Percentiles rank a stretch among this genome's conserved stretches.
Conservation (phyloP, 352 stramenopile genomes). For the Phytophthora lateralis region DNA sequence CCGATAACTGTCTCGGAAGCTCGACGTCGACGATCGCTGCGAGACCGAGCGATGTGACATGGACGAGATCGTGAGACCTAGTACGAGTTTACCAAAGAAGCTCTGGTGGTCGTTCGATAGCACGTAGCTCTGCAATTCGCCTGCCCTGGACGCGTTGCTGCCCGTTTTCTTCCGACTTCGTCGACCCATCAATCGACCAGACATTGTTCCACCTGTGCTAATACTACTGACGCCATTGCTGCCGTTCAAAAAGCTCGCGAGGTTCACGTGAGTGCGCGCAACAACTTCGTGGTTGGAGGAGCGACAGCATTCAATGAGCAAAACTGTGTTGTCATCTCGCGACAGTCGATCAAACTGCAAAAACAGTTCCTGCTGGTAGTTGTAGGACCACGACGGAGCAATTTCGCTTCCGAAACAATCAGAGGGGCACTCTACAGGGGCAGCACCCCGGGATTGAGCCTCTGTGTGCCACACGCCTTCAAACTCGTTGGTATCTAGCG, state of each 20-base stretch:
- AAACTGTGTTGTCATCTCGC: slow-evolving; percentile 83
- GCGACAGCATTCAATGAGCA: slow-evolving; percentile 84
- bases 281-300: slow-evolving; percentile 78
- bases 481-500: slow-evolving; percentile 85
- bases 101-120: slow-evolving; percentile 84
- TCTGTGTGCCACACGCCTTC: slow-evolving; percentile 86
- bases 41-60: slow-evolving; percentile 60
- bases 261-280: slow-evolving; percentile 81
- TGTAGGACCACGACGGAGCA: slow-evolving; percentile 52
- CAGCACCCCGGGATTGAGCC: slow-evolving; percentile 63
- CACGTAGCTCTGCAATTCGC: slow-evolving; percentile 70
- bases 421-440: slow-evolving; percentile 40
- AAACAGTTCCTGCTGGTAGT: slow-evolving; percentile 83
- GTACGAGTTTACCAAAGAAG: slow-evolving; percentile 82
- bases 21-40: slow-evolving; percentile 35
- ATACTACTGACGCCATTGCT: slow-evolving; percentile 17
- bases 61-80: slow-evolving; percentile 69
- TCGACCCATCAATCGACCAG: slow-evolving; percentile 33
- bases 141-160: slow-evolving; percentile 24
- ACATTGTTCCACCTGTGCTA: slow-evolving; percentile 24
- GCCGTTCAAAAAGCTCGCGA: slow-evolving; percentile 80
- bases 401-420: slow-evolving; percentile 24
- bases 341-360: slow-evolving; percentile 85
- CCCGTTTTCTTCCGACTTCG: slow-evolving; percentile 28
- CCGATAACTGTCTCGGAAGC: slow-evolving; percentile 33